Evolutionary conservation across 176 grass and related monocot species (phyloP), one percentile per base, ranked within the genome.

Genomic region (Cenchrus purpureus): DNA sequence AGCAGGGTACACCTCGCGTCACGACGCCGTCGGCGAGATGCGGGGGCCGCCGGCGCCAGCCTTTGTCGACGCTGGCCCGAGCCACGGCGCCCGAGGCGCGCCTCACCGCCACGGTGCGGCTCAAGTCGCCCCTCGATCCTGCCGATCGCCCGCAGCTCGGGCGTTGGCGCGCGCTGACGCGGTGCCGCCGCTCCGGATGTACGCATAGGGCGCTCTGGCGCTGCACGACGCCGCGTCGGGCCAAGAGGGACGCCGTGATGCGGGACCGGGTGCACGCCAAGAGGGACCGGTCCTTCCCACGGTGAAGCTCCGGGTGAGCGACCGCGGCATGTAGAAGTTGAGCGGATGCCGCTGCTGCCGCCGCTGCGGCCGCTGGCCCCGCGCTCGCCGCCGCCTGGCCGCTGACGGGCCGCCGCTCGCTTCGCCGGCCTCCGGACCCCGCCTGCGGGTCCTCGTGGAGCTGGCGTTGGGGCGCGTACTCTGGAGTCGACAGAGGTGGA

Each of bases 1-100:
- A 85, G 48, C 93, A 96, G 90, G 90, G 76, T 99, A 65, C 97
- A 99, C 85, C 93, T 99, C 81, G 65, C 97, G 40, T 96, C 93
- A n/a, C 31, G 90, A 94, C 57, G 29, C 45, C 7, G 84, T 79
- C 70, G 88, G 96, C 77, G 93, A 99, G 93, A 98, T 94, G 97
- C 86, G 88, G 34, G 34, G 34, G 34, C 34, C 34, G 34, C 34
- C 34, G 34, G 34, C 34, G 34, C 34, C 34, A 1, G 34, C 2
- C 34, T 3, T 34, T 37, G 34, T 79, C 48, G 40, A 49, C 40
- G 29, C 77, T n/a, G n/a, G 44, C 70, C 77, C 77, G 82, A 0
- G 0, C 44, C 8, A 54, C 70, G 82, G 87, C 29, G 2, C 73
- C 73, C 4, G 55, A 88, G 49, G 57, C 34, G 66, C 32, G 5